Evolutionary conservation across 768 basidiomycete species (phyloP), one percentile per base, ranked within the genome.

Genomic region (Daedaleopsis sinensis): DNA sequence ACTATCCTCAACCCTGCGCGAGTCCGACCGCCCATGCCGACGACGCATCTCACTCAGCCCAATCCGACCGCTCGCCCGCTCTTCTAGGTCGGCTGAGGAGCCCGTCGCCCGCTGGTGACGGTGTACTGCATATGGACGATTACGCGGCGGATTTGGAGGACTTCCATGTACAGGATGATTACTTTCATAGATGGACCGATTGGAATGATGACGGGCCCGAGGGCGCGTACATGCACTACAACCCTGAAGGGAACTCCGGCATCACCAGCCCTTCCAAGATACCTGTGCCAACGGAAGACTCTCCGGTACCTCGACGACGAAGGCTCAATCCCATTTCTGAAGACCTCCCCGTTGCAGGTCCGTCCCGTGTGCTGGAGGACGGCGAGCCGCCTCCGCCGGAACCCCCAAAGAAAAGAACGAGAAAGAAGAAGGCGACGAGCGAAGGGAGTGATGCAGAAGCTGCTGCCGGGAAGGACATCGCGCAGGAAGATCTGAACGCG

Each of bases 401-500:
- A 46, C 52, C 59, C 8, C 57, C 54, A 6, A 42, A 50, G 36
- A 57, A 60, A 39, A 64, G 52, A 44, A 61, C 57, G 47, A 43
- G 55, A 12, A 27, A 52, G 39, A 67, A 67, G 59, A 67, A 61
- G 35, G 49, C 61, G 19, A 49, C 55, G 8, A 68, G 21, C 43
- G 53, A 52, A 39, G 53, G 42, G 42, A 52, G 36, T 38, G 64
- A 53, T 16, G 52, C 38, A 24, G 58, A 54, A 18, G 49, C 37
- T n/a, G 11, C 24, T 10, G 54, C 24, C 50, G n/a, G 39, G 43
- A 57, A 51, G 23, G 68, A 69, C 16, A 67, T 76, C 56, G 58
- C 66, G 48, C 78, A 80, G 49, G 78, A 74, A 32, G 71, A 73
- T 32, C 81, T 85, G 79, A 74, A 82, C 63, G 52, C 67, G 13